These are phyloP conservation scores for Paraphoma chrysanthemicola DNA, from an alignment of 2,329 filamentous ascomycete genomes.

Conservation along the genomic window DNA sequence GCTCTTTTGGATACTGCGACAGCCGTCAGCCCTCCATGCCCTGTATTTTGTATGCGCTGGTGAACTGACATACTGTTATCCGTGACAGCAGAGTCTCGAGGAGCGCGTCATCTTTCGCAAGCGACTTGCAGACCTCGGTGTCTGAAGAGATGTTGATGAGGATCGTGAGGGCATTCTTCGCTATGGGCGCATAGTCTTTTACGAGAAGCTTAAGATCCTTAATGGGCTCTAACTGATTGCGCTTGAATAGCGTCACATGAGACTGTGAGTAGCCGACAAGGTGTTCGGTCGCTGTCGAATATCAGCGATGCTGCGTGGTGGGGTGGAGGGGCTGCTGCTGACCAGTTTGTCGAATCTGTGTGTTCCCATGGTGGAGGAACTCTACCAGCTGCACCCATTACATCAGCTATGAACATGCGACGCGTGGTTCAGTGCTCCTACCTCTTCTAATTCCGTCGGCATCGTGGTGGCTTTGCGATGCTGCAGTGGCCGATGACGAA, in stretches of 20 bases:
- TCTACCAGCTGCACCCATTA: conserved; percentile 83
- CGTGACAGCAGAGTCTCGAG: conserved; percentile 74
- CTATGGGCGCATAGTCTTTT: conserved; percentile 85
- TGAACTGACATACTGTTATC: conserved; percentile 73
- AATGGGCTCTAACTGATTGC: conserved; percentile 76
- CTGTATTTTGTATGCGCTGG: background rate
- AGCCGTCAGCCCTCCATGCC: conserved; percentile 9
- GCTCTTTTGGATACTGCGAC: conserved; percentile 72
- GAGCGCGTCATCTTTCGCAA: conserved; percentile 82
- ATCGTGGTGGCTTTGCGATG: conserved; percentile 38
- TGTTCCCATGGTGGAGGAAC: conserved; percentile 91
- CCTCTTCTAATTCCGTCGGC: conserved; percentile 60
- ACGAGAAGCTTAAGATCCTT: conserved; percentile 87
- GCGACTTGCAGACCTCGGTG: conserved; percentile 71
- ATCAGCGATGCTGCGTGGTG: conserved; percentile 22
- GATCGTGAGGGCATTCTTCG: conserved; percentile 90
- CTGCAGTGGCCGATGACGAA: conserved; percentile 31
- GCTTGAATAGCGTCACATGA: conserved; percentile 84
- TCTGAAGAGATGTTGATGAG: conserved; percentile 87
- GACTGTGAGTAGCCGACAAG: conserved; percentile 82
- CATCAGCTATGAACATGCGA: background rate
- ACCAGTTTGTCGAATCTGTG: conserved; percentile 85
- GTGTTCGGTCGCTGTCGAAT: conserved; percentile 74
- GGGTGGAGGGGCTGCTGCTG: conserved; percentile 39
- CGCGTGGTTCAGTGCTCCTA: conserved; percentile 19